Evolutionary conservation across 2,329 filamentous ascomycete species (phyloP).

Genomic region (Aspergillus luchuensis): DNA sequence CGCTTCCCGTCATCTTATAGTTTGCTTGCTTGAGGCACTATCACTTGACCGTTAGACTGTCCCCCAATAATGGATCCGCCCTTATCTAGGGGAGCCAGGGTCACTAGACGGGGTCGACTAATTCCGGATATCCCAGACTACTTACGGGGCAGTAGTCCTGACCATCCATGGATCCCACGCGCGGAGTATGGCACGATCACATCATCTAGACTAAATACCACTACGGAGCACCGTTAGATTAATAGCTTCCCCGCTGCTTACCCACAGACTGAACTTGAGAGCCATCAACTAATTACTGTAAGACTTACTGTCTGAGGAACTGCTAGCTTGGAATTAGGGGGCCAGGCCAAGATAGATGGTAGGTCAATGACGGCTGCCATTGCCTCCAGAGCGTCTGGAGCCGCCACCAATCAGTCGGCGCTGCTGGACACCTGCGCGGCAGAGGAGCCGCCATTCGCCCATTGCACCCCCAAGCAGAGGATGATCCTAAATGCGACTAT

Average conservation of each 20-base stretch:
- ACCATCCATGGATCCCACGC: not conserved
- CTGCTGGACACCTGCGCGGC: conserved; percentile 23
- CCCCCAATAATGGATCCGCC: not conserved
- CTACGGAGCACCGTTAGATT: not conserved
- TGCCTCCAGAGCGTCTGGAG: not conserved
- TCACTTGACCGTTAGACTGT: not conserved
- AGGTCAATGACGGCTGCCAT: not conserved
- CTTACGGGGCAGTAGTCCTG: not conserved
- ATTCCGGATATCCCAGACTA: not conserved
- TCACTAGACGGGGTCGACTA: not conserved
- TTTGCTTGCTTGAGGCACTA: not conserved
- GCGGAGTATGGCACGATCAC: not conserved
- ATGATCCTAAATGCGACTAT: conserved; percentile 7
- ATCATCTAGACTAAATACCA: not conserved
- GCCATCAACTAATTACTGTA: too few relatives aligned
- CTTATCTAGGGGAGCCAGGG: not conserved
- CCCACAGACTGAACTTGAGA: not conserved
- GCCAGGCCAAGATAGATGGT: not conserved
- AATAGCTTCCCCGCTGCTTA: not conserved
- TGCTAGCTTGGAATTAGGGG: not conserved
- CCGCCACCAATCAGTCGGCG: conserved; percentile 14
- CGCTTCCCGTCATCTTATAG: not conserved
- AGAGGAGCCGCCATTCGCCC: conserved; percentile 29
- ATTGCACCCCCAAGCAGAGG: conserved; percentile 11
- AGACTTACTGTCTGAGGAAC: not conserved